These are phyloP conservation scores for Fusarium denticulatum DNA, from an alignment of 2,329 filamentous ascomycete species.

Conservation along the genomic window DNA sequence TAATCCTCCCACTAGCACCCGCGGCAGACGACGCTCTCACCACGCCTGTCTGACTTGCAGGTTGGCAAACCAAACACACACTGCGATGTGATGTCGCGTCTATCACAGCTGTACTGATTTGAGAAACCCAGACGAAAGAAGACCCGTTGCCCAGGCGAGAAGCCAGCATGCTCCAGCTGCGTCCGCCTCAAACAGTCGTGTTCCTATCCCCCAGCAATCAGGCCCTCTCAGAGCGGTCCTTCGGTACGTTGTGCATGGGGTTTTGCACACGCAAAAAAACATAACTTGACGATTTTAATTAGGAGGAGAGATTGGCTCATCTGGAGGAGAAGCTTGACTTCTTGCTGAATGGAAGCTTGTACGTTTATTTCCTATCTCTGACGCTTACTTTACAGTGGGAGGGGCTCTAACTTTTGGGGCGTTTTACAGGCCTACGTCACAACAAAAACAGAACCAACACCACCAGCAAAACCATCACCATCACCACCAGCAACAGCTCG, in stretches of 20 bases:
- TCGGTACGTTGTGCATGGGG: constrained; percentile 51
- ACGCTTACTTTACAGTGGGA: constrained; percentile 13
- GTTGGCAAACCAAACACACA: constrained; percentile 42
- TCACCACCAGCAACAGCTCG: constrained; percentile 28
- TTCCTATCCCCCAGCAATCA: constrained; percentile 53
- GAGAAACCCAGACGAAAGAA: constrained; percentile 55
- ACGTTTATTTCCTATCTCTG: constrained; percentile 14
- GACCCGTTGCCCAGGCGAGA: constrained; percentile 62
- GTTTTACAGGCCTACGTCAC: constrained; percentile 41
- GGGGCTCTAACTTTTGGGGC: constrained; percentile 42
- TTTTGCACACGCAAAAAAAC: constrained; percentile 1
- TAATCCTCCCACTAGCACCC: constrained; percentile 26
- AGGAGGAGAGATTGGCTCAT: constrained; percentile 62
- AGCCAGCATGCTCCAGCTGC: constrained; percentile 62
- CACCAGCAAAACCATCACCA: not conserved
- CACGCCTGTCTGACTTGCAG: constrained; percentile 60
- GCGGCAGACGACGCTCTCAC: constrained; percentile 53
- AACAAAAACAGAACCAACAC: constrained; percentile 26
- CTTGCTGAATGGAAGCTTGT: constrained; percentile 56
- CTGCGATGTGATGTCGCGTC: not conserved
- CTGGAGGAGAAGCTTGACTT: constrained; percentile 63
- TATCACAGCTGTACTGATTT: not conserved
- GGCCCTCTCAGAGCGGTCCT: constrained; percentile 52
- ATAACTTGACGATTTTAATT: constrained; percentile 34
- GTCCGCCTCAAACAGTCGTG: constrained; percentile 59